Conservation (phyloP, 495 filamentous ascomycete genomes). For the Oleoguttula mirabilis region DNA sequence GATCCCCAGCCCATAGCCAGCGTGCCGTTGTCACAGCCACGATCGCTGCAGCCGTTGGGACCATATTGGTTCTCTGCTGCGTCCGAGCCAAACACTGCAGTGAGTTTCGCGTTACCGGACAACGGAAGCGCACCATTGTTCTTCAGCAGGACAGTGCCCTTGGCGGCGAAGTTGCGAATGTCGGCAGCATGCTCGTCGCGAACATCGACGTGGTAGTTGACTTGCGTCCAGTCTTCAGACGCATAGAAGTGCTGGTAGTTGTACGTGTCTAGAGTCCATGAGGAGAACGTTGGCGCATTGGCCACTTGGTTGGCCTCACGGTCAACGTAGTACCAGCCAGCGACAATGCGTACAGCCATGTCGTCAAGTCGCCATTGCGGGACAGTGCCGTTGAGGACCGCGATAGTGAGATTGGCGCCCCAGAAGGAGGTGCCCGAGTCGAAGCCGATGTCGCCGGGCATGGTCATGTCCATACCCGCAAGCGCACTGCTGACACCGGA, state of each 20-base stretch:
- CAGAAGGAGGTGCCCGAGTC: constrained; percentile 63
- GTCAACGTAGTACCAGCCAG: constrained; percentile 84
- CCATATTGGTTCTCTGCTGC: constrained; percentile 65
- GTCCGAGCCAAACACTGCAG: constrained; percentile 78
- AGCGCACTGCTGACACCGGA: constrained; percentile 64
- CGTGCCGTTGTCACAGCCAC: constrained; percentile 76
- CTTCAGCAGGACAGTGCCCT: constrained; percentile 80
- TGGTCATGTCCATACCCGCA: constrained; percentile 87
- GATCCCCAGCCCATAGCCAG: constrained; percentile 88
- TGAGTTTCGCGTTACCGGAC: constrained; percentile 56
- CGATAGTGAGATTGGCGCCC: constrained; percentile 76
- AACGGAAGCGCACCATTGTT: constrained; percentile 70
- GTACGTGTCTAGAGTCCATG: constrained; percentile 69
- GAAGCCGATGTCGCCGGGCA: constrained; percentile 81
- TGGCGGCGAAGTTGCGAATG: constrained; percentile 62
- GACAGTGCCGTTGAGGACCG: constrained; percentile 79
- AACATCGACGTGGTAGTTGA: constrained; percentile 83
- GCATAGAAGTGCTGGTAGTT: constrained; percentile 55
- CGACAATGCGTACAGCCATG: constrained; percentile 86
- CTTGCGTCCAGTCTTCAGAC: constrained; percentile 45
- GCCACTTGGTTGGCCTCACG: constrained; percentile 49
- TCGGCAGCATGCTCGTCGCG: constrained; percentile 57
- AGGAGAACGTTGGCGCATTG: constrained; percentile 61
- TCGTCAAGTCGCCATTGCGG: constrained; percentile 88
- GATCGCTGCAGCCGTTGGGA: constrained; percentile 75